phyloP scores from a whole-genome alignment of 176 grass and related monocot genomes.

The Pontederia paniculata region DNA sequence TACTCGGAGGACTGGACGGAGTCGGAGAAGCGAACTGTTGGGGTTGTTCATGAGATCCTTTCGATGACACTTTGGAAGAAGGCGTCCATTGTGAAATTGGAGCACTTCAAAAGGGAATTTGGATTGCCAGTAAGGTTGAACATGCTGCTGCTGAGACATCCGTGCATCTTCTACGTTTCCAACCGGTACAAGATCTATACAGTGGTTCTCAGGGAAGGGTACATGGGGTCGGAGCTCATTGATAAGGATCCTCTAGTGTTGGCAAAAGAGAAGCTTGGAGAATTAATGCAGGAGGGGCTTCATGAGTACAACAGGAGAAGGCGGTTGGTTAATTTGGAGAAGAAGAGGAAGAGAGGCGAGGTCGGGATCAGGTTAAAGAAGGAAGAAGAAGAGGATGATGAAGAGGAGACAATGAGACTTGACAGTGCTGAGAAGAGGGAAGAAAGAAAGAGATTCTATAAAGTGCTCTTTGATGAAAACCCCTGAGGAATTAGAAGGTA shows the following conservation, averaged over 20 bases:
- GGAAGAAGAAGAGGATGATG: constrained; percentile 5
- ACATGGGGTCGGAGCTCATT: constrained; percentile 49
- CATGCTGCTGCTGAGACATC: no score
- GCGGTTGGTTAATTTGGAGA: constrained; percentile 48
- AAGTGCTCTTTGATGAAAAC: constrained; percentile 51
- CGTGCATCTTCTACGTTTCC: no score
- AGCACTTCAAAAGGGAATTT: constrained; percentile 66
- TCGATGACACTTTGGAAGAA: constrained; percentile 74
- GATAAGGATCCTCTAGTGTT: constrained; percentile 67
- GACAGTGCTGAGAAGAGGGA: constrained; percentile 49
- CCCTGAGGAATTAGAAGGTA: no score
- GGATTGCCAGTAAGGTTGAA: constrained; percentile 23
- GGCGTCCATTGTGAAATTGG: constrained; percentile 70
- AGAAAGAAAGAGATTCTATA: constrained; percentile 69
- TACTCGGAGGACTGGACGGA: constrained; percentile 32
- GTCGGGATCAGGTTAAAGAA: constrained; percentile 43
- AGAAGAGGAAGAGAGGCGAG: constrained; percentile 65
- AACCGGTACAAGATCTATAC: no score
- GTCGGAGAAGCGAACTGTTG: constrained; percentile 50
- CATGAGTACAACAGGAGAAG: constrained; percentile 62
- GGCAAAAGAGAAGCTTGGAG: constrained; percentile 59
- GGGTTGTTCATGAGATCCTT: constrained; percentile 65
- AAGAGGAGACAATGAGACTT: constrained; percentile 18
- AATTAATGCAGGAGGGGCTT: constrained; percentile 88
- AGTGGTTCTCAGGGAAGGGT: neutral